phyloP scores from a whole-genome alignment of 495 filamentous ascomycete species.

The Achaetomiella virescens region DNA sequence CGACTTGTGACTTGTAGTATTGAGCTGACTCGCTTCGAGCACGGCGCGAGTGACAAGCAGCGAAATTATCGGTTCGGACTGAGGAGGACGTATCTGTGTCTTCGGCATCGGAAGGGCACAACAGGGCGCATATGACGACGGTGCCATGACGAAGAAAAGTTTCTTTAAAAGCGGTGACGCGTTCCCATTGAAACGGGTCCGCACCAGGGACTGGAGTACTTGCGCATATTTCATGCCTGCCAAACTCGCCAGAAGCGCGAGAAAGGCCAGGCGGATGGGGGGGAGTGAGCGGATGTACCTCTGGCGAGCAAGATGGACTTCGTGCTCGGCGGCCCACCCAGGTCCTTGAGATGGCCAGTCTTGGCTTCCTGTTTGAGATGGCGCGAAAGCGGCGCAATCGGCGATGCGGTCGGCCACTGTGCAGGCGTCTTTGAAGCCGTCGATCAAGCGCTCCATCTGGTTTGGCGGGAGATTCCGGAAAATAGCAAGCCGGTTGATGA shows the following conservation, averaged over 20 bases:
- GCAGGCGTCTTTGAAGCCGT: conserved; percentile 3
- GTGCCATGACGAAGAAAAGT: conserved; percentile 4
- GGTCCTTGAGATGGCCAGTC: not conserved
- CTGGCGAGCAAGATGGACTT: conserved; percentile 2
- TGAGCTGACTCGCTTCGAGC: not conserved
- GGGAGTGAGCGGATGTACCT: not conserved
- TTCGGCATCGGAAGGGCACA: not conserved
- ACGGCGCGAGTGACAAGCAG: not conserved
- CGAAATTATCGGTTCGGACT: not conserved
- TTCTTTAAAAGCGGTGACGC: conserved; percentile 3
- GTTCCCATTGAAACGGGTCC: not conserved
- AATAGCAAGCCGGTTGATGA: not conserved
- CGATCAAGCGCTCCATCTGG: conserved; percentile 2
- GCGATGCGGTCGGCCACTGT: conserved; percentile 4
- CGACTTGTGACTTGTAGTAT: conserved; percentile 1
- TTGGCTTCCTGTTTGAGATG: not conserved
- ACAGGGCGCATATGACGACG: not conserved
- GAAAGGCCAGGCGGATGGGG: conserved; percentile 6
- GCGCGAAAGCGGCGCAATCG: conserved; percentile 3
- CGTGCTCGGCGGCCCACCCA: not conserved
- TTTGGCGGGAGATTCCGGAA: not conserved
- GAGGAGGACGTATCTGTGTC: too few relatives aligned
- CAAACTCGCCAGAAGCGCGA: conserved; percentile 1
- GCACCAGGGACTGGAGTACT: not conserved
- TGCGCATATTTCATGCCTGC: not conserved